These are phyloP conservation scores for Zygosaccharomyces rouxii DNA, from an alignment of 805 yeast species.

Conservation along the genomic window DNA sequence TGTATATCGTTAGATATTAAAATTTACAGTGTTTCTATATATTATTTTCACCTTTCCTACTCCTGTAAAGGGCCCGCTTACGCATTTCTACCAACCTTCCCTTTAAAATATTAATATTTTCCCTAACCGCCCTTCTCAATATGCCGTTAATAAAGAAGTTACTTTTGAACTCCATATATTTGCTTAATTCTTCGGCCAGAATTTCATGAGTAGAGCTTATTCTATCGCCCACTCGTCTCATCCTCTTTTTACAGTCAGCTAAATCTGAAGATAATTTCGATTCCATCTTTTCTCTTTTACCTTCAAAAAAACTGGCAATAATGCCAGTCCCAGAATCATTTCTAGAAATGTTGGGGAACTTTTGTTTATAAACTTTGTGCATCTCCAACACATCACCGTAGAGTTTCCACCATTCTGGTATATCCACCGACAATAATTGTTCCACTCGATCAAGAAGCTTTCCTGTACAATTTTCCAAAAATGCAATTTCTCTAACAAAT, in stretches of 20 bases:
- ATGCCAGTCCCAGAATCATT: conserved; percentile 20
- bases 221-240: conserved; percentile 43
- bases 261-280: conserved; percentile 39
- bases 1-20: not conserved
- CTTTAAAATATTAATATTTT: conserved; percentile 14
- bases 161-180: conserved; percentile 49
- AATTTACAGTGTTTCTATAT: not conserved
- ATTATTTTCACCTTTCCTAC: not conserved
- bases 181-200: conserved; percentile 59
- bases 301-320: conserved; percentile 44
- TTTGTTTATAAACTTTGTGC: conserved; percentile 33
- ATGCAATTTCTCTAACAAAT: conserved; percentile 12
- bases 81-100: conserved; percentile 11
- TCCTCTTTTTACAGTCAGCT: conserved; percentile 39
- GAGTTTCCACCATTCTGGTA: conserved; percentile 44
- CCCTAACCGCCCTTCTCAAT: conserved; percentile 11
- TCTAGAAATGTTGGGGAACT: conserved; percentile 25
- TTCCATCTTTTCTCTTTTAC: conserved; percentile 46
- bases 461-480: conserved; percentile 20
- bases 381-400: conserved; percentile 40
- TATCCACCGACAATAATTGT: conserved; percentile 33
- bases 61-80: not conserved
- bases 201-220: conserved; percentile 55
- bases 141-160: conserved; percentile 31
- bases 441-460: conserved; percentile 32